Percentiles rank a stretch among this genome's conserved stretches.
phyloP scores from a whole-genome alignment of 2,329 filamentous ascomycete species.

The Zalaria obscura region DNA sequence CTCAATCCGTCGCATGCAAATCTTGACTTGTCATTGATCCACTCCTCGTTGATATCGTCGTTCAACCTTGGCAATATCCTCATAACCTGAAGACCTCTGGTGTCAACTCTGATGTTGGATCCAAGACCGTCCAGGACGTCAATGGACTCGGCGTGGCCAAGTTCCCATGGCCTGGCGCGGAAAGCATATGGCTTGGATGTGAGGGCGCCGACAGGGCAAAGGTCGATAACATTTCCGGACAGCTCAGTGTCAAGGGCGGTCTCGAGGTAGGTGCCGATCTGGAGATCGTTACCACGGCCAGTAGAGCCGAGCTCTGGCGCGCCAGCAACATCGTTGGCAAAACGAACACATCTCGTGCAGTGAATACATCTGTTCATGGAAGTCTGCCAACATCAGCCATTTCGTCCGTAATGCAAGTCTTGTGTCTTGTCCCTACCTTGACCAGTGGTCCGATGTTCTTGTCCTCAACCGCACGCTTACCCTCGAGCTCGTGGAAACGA shows the following conservation, averaged over 20 bases:
- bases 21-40: slow-evolving; percentile 97
- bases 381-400: slow-evolving; percentile 38
- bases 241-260: slow-evolving; percentile 86
- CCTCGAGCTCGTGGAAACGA: slow-evolving; percentile 87
- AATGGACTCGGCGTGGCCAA: slow-evolving; percentile 90
- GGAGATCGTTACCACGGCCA: slow-evolving; percentile 90
- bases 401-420: neutral
- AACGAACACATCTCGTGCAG: slow-evolving; percentile 94
- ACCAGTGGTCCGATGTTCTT: slow-evolving; percentile 98
- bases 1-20: slow-evolving; percentile 95
- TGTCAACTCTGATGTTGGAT: slow-evolving; percentile 88
- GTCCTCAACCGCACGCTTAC: slow-evolving; percentile 96
- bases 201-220: slow-evolving; percentile 92
- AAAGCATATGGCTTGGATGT: slow-evolving; percentile 98
- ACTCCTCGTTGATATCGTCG: slow-evolving; percentile 97
- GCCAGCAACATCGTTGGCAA: slow-evolving; percentile 93
- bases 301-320: slow-evolving; percentile 89
- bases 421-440: slow-evolving; percentile 41
- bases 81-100: slow-evolving; percentile 91
- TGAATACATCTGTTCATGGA: slow-evolving; percentile 99
- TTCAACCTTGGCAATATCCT: slow-evolving; percentile 83
- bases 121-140: slow-evolving; percentile 88
- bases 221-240: slow-evolving; percentile 93
- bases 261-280: slow-evolving; percentile 97
- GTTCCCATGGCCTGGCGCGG: slow-evolving; percentile 89